Percentiles rank a stretch among this genome's conserved stretches.
These are phyloP conservation scores for Cutaneotrichosporon sp. DNA, from an alignment of 1,284 basidiomycete genomes.

Conservation along the genomic window DNA sequence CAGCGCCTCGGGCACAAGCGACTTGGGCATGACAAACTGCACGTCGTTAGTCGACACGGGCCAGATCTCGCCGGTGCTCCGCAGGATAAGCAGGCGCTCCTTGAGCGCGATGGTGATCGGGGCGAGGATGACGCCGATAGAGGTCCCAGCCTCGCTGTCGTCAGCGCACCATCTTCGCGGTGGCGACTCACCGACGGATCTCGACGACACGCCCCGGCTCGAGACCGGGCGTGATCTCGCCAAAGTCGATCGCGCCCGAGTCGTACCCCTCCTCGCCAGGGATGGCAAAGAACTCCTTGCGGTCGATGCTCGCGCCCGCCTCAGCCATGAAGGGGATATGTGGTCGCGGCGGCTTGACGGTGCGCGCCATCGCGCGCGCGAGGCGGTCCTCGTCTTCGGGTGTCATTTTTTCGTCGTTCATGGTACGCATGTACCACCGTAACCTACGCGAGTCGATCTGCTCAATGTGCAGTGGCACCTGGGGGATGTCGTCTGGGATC, in stretches of 20 bases:
- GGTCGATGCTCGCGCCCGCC: slow-evolving; percentile 13
- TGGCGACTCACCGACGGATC: slow-evolving; percentile 37
- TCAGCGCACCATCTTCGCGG: background rate
- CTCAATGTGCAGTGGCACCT: slow-evolving; percentile 9
- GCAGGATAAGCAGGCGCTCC: slow-evolving; percentile 40
- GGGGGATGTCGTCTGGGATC: slow-evolving; percentile 7
- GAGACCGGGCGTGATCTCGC: slow-evolving; percentile 27
- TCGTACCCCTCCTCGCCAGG: slow-evolving; percentile 1
- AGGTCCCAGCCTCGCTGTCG: slow-evolving; percentile 20
- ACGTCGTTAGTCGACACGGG: slow-evolving; percentile 47
- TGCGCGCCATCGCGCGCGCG: slow-evolving; percentile 18
- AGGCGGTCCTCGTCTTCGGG: slow-evolving; percentile 19
- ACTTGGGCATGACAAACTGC: slow-evolving; percentile 48
- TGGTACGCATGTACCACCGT: slow-evolving; percentile 9
- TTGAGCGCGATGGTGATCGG: slow-evolving; percentile 31
- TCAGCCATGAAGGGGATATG: slow-evolving; percentile 10
- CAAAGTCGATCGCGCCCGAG: slow-evolving; percentile 9
- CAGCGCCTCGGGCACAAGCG: slow-evolving; percentile 30
- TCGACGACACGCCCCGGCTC: slow-evolving; percentile 45
- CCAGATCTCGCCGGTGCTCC: slow-evolving; percentile 43
- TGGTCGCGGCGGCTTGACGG: background rate
- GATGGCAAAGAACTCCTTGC: slow-evolving; percentile 18
- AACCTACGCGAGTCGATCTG: background rate
- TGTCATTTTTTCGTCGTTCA: slow-evolving; percentile 5
- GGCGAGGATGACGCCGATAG: slow-evolving; percentile 42